Base-by-base conservation (phyloP, 306 rosid species). In the Cicer yamashitae region DNA sequence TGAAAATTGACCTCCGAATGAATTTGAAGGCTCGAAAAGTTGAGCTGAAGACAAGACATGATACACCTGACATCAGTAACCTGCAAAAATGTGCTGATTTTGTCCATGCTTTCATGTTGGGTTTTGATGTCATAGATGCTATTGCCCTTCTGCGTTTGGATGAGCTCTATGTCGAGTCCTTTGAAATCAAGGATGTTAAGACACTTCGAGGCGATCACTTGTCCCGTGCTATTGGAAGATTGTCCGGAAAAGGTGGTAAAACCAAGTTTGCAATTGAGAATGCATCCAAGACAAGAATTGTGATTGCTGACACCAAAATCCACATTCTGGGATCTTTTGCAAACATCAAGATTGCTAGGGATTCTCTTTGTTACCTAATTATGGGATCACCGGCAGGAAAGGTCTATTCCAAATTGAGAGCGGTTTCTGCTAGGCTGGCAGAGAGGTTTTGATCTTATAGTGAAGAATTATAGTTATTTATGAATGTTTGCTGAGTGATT, bases 171-270 rank as follows among this genome's bases (percentile, higher is more conserved):
- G 87, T 90, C 7, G 96, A 93, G 57, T 93, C 98, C 13, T 93
- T 93, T 81, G 98, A 93, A 86, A 89, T 89, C 81, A 93, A 93
- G 85, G 98, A 93, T 61, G 98, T 90, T 8, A 93, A 93, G 74
- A 93, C 93, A 7, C 93, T 93, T 6, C 64, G 88, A 56, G 91
- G 98, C 0, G 94, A 89, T 84, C 98, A 93, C 82, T 82, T 93
- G 85, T 93, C 98, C 30, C 94, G 96, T 20, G 98, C 98, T 43
- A 86, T 93, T 52, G 98, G 96, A 47, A 89, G 94, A 82, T 76
- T 93, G 22, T 90, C 98, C 1, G 96, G 96, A 51, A 93, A 93
- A 85, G 96, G 92, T 12, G 98, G 94, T 20, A 93, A 91, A 80
- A 93, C 96, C 0, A 93, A 90, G 75, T 93, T 93, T 14, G 92